Percentiles rank a stretch among this genome's conserved stretches.
Evolutionary conservation across 2,329 filamentous ascomycete species (phyloP).

Genomic region (Diaporthe citrichinensis): DNA sequence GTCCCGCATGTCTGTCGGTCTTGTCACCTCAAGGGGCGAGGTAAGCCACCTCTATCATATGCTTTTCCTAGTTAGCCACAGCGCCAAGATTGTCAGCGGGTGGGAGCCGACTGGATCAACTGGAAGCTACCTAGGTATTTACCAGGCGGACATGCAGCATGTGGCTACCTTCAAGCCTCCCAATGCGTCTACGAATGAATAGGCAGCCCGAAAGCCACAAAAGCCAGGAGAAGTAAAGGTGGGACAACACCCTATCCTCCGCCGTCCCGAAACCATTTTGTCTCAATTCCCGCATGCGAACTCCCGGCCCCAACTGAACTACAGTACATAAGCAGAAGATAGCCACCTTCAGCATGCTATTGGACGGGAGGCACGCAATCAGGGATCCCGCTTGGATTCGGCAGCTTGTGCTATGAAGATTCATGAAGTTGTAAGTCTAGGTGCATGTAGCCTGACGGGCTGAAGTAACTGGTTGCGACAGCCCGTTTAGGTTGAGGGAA

Average conservation of each 20-base stretch:
- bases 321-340: background rate
- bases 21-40: background rate
- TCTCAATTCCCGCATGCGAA: background rate
- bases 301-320: too few relatives aligned
- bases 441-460: too few relatives aligned
- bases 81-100: background rate
- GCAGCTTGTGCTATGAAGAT: background rate
- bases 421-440: too few relatives aligned
- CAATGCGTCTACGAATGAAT: background rate
- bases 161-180: background rate
- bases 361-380: background rate
- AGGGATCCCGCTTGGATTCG: too few relatives aligned
- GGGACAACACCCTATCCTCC: background rate
- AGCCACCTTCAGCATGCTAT: background rate
- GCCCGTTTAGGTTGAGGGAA: background rate
- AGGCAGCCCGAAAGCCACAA: background rate
- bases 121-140: too few relatives aligned
- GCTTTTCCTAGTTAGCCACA: constrained; percentile 8
- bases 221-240: background rate
- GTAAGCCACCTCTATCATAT: background rate
- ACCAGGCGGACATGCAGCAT: background rate
- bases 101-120: background rate
- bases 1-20: background rate
- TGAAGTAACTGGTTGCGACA: too few relatives aligned
- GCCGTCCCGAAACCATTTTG: background rate